Evolutionary conservation across 2,329 filamentous ascomycete species (phyloP), one percentile per base, ranked within the genome.

Genomic region (Zasmidium citrigriseum): DNA sequence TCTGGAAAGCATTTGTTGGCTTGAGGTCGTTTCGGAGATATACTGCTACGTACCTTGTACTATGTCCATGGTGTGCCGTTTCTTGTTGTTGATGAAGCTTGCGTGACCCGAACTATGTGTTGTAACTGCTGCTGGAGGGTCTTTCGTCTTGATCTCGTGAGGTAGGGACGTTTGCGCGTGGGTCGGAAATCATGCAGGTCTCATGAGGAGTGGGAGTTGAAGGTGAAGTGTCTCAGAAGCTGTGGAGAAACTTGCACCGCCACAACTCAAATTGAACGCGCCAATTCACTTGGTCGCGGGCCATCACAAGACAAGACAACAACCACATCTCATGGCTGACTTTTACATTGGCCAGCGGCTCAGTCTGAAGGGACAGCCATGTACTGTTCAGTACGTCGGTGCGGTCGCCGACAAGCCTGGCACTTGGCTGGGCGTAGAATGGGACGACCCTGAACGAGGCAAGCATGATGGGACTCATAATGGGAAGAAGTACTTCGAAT

Each of bases 351-450:
- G 90, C 53, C 87, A 95, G 75, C 87, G 95, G 14, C 80, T 93
- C 44, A 96, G 91, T 2, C 96, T 90, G 68, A 86, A 89, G 64
- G 86, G 86, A 27, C 85, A 86, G 20, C 77, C 89, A 45, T 96
- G 93, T 76, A 98, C 93, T 1, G 83, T 98, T 58, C 87, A 91
- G 61, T 98, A 93, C 71, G 77, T 90, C 61, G 95, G 95, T 46
- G 75, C 83, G 29, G 89, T 98, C 7, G 81, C 85, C 52, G 90
- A 89, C 65, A 93, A 91, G 9, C 81, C 84, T 46, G 90, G 91
- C 50, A 80, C 83, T 62, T 98, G 93, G 93, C 83, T 98, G 29
- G 95, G 95, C 48, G 91, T 98, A 49, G 95, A 99, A 82, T 99
- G 95, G 95, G 93, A 98, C 76, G 90, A 97, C 73, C 79, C 87